These are phyloP conservation scores for Colletotrichum sublineola DNA, from an alignment of 2,329 filamentous ascomycete genomes.

Conservation along the genomic window DNA sequence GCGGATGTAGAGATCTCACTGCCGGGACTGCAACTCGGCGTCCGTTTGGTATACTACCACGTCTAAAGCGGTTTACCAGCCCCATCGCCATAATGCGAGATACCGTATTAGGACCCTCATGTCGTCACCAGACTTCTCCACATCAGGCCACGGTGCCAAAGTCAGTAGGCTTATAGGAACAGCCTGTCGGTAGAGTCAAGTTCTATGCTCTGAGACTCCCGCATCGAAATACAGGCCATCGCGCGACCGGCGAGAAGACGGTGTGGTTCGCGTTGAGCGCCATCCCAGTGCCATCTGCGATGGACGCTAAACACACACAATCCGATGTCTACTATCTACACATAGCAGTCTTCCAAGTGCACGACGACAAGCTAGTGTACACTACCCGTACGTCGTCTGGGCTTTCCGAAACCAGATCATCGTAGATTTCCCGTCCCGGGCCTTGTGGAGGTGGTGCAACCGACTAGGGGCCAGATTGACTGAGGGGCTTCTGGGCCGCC, in stretches of 20 bases:
- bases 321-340: background rate
- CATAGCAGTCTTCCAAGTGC: background rate
- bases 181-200: background rate
- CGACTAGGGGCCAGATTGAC: background rate
- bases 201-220: background rate
- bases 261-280: background rate
- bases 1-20: background rate
- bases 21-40: background rate
- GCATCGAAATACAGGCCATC: constrained; percentile 7
- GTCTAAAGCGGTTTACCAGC: background rate
- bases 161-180: background rate
- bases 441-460: constrained; percentile 17
- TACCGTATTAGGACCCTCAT: background rate
- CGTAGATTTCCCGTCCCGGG: constrained; percentile 37
- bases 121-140: constrained; percentile 1
- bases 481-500: constrained; percentile 8
- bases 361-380: background rate
- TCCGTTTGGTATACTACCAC: background rate
- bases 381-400: constrained; percentile 24
- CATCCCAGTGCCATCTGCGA: background rate
- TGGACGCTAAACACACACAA: background rate
- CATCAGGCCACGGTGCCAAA: background rate
- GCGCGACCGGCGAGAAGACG: constrained; percentile 3
- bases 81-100: background rate
- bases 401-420: constrained; percentile 37